Percentiles rank a stretch among this genome's conserved stretches.
Evolutionary conservation across 2,329 filamentous ascomycete genomes (phyloP).

Genomic region (Cladophialophora immunda): DNA sequence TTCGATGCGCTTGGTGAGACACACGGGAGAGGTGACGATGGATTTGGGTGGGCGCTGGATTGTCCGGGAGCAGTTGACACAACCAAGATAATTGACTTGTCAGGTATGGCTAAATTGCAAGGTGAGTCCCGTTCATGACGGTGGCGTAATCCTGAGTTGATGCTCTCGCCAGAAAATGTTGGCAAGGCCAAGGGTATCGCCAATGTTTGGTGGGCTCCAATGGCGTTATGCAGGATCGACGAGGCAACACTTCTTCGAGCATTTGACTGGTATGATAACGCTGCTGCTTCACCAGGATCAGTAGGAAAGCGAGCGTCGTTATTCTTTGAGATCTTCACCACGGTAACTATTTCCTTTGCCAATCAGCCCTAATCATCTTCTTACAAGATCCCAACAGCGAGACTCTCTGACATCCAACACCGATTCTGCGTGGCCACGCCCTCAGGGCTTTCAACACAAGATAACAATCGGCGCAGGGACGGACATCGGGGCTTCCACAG

Average conservation of each 20-base stretch:
- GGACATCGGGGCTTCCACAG: background rate
- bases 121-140: background rate
- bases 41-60: constrained; percentile 19
- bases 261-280: constrained; percentile 20
- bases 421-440: constrained; percentile 19
- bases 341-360: background rate
- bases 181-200: constrained; percentile 13
- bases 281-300: background rate
- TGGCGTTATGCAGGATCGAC: constrained; percentile 7
- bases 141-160: background rate
- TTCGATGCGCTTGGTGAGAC: constrained; percentile 11
- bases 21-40: constrained; percentile 11
- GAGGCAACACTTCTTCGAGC: constrained; percentile 14
- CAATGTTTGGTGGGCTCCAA: constrained; percentile 15
- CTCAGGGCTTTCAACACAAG: constrained; percentile 15
- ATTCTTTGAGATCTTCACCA: constrained; percentile 17
- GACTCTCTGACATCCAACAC: constrained; percentile 4
- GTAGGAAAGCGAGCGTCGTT: constrained; percentile 2
- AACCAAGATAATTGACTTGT: constrained; percentile 8
- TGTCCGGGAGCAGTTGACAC: constrained; percentile 14
- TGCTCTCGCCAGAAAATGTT: constrained; percentile 1
- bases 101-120: constrained; percentile 11
- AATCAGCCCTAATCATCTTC: background rate
- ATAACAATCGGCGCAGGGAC: constrained; percentile 15
- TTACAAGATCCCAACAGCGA: background rate